Conservation (phyloP, 2,329 filamentous ascomycete genomes). For the Madurella fahalii region DNA sequence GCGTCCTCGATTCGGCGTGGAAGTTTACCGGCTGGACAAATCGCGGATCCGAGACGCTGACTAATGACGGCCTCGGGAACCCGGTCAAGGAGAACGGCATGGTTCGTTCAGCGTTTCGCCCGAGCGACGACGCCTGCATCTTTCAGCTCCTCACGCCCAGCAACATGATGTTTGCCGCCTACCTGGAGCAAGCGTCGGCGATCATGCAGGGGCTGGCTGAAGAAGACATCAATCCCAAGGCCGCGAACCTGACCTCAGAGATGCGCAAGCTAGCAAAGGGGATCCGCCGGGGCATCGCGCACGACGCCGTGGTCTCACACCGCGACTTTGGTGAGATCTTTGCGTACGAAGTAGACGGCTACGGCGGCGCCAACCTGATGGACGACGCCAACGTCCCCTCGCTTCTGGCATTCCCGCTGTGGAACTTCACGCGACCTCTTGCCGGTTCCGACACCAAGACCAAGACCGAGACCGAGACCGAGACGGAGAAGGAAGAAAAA, state of each 20-base stretch:
- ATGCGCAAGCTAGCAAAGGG: constrained; percentile 58
- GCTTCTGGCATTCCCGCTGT: constrained; percentile 60
- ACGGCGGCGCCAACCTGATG: constrained; percentile 62
- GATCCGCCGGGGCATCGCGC: constrained; percentile 44
- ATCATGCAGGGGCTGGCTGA: constrained; percentile 45
- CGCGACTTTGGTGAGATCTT: constrained; percentile 65
- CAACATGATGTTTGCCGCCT: constrained; percentile 69
- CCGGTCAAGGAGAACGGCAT: constrained; percentile 73
- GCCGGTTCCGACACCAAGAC: neutral
- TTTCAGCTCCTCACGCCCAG: constrained; percentile 75
- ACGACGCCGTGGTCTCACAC: constrained; percentile 61
- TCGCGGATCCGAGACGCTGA: constrained; percentile 69
- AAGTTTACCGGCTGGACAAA: constrained; percentile 70
- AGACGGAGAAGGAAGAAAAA: constrained; percentile 3
- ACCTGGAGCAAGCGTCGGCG: constrained; percentile 47
- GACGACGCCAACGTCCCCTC: constrained; percentile 70
- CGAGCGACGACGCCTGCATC: constrained; percentile 78
- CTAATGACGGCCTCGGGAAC: constrained; percentile 70
- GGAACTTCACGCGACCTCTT: constrained; percentile 45
- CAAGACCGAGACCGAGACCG: neutral
- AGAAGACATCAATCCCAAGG: constrained; percentile 29
- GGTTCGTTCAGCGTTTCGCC: constrained; percentile 74
- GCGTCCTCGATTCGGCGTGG: constrained; percentile 55
- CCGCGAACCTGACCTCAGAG: constrained; percentile 41
- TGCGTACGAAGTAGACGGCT: constrained; percentile 74